Evolutionary conservation across 768 basidiomycete species (phyloP).

Genomic region (Fomitopsis serialis): DNA sequence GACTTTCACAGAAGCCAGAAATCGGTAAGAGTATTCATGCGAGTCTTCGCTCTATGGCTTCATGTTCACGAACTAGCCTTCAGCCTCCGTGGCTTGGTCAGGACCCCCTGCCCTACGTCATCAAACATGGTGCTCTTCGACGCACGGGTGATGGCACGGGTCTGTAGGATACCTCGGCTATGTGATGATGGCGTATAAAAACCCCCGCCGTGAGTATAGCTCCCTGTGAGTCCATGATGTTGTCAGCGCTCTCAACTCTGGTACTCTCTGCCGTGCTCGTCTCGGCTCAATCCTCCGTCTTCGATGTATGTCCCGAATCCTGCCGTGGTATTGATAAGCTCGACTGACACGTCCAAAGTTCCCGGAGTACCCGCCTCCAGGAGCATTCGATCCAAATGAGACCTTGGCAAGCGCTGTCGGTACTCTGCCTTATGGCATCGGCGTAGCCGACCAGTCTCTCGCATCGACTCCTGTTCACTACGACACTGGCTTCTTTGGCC

Average conservation of each 20-base stretch:
- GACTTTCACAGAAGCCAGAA: no score
- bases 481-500: conserved; percentile 13
- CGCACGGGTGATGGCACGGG: no score
- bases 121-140: no score
- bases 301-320: conserved; percentile 5
- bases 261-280: neutral
- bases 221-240: neutral
- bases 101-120: no score
- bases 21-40: no score
- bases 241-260: neutral
- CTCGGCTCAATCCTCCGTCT: conserved; percentile 3
- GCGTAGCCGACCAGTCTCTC: neutral
- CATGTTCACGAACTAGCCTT: no score
- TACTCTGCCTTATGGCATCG: conserved; percentile 1
- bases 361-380: conserved; percentile 14
- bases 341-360: conserved; percentile 3
- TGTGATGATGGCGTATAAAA: no score
- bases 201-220: neutral
- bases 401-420: conserved; percentile 6
- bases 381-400: conserved; percentile 9
- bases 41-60: no score
- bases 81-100: no score
- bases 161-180: no score
- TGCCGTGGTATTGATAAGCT: neutral
- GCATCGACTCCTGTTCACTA: conserved; percentile 4